A percentile compares a stretch with the other conserved stretches of the same genome.
These are phyloP conservation scores for Grigorovia jiainica DNA, from an alignment of 805 yeast genomes.

Conservation along the genomic window DNA sequence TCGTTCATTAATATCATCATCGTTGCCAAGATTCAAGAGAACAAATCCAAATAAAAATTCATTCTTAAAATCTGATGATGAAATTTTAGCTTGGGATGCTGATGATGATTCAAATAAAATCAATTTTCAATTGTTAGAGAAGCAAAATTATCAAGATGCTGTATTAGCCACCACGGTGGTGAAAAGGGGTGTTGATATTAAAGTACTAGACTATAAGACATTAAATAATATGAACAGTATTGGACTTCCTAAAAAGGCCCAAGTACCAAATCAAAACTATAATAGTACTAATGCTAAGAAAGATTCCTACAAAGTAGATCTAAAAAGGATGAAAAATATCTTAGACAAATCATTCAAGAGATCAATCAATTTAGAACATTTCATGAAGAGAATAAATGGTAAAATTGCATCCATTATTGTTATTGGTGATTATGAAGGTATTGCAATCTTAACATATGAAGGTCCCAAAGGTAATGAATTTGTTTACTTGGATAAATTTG, in stretches of 20 bases:
- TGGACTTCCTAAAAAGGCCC: constrained; percentile 18
- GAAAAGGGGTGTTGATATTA: constrained; percentile 54
- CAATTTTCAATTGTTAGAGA: not conserved
- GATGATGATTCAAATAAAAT: constrained; percentile 7
- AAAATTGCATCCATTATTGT: constrained; percentile 68
- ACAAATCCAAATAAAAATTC: not conserved
- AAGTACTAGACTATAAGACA: constrained; percentile 16
- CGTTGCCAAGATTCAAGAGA: constrained; percentile 57
- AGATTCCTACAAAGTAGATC: constrained; percentile 34
- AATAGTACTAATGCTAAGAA: no score
- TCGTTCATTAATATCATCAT: constrained; percentile 81
- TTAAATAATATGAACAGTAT: constrained; percentile 16
- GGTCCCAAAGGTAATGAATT: constrained; percentile 31
- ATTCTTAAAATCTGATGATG: not conserved
- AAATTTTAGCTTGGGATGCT: constrained; percentile 3
- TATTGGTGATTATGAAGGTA: constrained; percentile 93
- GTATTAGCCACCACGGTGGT: constrained; percentile 57
- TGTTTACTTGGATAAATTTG: constrained; percentile 89
- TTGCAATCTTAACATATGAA: constrained; percentile 88
- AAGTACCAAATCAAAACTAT: not conserved
- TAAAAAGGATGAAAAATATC: constrained; percentile 46
- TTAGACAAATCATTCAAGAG: constrained; percentile 76
- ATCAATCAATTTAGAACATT: constrained; percentile 53
- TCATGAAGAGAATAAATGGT: constrained; percentile 54
- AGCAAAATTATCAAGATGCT: constrained; percentile 10